Evolutionary conservation across 495 filamentous ascomycete genomes (phyloP), one percentile per base, ranked within the genome.

Genomic region (Podospora sp.): DNA sequence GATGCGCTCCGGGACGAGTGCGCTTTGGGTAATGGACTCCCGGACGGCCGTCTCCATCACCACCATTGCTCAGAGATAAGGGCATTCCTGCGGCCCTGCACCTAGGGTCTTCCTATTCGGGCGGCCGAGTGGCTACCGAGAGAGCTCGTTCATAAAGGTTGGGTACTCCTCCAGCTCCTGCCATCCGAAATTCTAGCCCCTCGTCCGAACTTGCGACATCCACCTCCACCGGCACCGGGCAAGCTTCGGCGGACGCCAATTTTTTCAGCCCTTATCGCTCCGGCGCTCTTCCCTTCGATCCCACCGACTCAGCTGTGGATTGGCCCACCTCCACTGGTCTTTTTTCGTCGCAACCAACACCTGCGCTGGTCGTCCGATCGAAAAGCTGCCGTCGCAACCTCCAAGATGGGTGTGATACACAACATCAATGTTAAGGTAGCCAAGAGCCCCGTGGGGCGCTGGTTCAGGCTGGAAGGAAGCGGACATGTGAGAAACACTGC

Each of bases 401-500:
- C 52, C 66, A 73, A 77, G 33, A 82, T 82, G 73, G 76, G 67
- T 35, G 87, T 82, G 82, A 73, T 85, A 65, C 79, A 86, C 24
- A 75, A 78, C 33, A 76, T 80, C 72, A 90, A 91, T 71, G 58
- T 75, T 51, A 79, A 75, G 72, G 79, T 90, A 68, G 88, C 86
- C 65, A 69, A 74, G 60, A 86, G 85, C 71, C 78, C 83, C 40
- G 82, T 93, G 65, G 91, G 91, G 58, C 81, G 82, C 60, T 92
- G 88, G 82, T 94, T 94, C 79, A 84, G 84, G 53, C 82, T 94
- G 20, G 90, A 93, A 67, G 87, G 87, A 71, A 91, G 83, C 33
- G 90, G 91, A 66, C 89, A 92, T 83, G 88, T 91, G 83, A 81
- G 88, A 14, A 1, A 62, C 25, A 40, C 25, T 25, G 22, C n/a